phyloP scores from a whole-genome alignment of 139 green algal genomes.

The Pycnococcus provasolii region DNA sequence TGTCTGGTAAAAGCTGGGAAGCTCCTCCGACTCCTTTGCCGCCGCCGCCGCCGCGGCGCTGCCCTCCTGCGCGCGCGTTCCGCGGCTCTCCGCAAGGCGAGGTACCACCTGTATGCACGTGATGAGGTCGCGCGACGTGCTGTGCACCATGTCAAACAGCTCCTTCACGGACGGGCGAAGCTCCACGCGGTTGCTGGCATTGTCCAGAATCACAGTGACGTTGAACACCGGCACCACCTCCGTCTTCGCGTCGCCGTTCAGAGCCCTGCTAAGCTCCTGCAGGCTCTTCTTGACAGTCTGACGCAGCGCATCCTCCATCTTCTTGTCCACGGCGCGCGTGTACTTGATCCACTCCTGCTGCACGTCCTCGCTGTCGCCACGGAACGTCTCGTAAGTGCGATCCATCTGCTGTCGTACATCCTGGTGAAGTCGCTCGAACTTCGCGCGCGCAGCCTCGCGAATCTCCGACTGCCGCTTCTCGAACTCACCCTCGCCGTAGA shows the following conservation, averaged over 20 bases:
- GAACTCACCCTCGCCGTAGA: slow-evolving; percentile 71
- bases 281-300: slow-evolving; percentile 59
- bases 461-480: slow-evolving; percentile 52
- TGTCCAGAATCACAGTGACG: slow-evolving; percentile 45
- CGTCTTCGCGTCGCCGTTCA: slow-evolving; percentile 72
- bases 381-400: slow-evolving; percentile 55
- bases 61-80: neutral
- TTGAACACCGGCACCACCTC: slow-evolving; percentile 62
- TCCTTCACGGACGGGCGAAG: slow-evolving; percentile 56
- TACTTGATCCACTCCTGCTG: slow-evolving; percentile 70
- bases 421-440: slow-evolving; percentile 32
- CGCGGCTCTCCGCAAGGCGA: slow-evolving; percentile 37
- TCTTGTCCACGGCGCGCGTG: slow-evolving; percentile 63
- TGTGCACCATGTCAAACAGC: slow-evolving; percentile 70
- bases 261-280: slow-evolving; percentile 59
- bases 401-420: slow-evolving; percentile 40
- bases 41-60: neutral
- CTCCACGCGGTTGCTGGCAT: slow-evolving; percentile 53
- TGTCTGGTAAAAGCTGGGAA: slow-evolving; percentile 51
- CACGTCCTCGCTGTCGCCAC: slow-evolving; percentile 66
- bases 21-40: slow-evolving; percentile 26
- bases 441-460: slow-evolving; percentile 32
- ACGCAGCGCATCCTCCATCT: slow-evolving; percentile 67
- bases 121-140: slow-evolving; percentile 53
- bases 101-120: slow-evolving; percentile 50